These are phyloP conservation scores for Syzygium jambos DNA, from an alignment of 345 rosid species.

Conservation along the genomic window DNA sequence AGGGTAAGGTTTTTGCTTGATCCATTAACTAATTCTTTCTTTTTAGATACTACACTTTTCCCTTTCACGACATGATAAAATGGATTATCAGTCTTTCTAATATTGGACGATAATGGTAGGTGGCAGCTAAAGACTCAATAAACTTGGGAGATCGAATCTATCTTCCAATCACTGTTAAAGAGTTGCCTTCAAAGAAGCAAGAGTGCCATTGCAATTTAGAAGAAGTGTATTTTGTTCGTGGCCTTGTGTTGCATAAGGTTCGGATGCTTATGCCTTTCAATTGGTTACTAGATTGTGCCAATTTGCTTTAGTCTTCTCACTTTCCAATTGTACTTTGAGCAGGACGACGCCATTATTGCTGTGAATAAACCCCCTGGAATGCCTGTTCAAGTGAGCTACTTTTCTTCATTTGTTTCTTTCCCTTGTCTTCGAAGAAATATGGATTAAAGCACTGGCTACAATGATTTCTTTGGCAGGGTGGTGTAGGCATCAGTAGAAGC, in stretches of 20 bases:
- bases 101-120: constrained; percentile 34
- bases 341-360: constrained; percentile 77
- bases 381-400: constrained; percentile 73
- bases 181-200: constrained; percentile 30
- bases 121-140: constrained; percentile 70
- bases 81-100: constrained; percentile 6
- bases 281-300: neutral
- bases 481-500: constrained; percentile 69
- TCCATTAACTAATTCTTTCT: neutral
- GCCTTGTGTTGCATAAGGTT: constrained; percentile 79
- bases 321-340: constrained; percentile 10
- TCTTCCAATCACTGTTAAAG: constrained; percentile 55
- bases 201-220: constrained; percentile 35
- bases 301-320: constrained; percentile 2
- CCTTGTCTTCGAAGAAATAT: neutral
- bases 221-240: constrained; percentile 52
- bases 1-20: constrained; percentile 33
- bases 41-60: neutral
- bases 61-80: neutral
- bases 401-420: neutral
- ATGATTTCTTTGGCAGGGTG: constrained; percentile 47
- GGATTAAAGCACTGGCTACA: neutral
- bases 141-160: constrained; percentile 61
- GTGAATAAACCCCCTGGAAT: constrained; percentile 86
- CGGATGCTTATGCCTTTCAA: neutral